phyloP scores from a whole-genome alignment of 2,329 filamentous ascomycete species.

The Botrytis medusae region DNA sequence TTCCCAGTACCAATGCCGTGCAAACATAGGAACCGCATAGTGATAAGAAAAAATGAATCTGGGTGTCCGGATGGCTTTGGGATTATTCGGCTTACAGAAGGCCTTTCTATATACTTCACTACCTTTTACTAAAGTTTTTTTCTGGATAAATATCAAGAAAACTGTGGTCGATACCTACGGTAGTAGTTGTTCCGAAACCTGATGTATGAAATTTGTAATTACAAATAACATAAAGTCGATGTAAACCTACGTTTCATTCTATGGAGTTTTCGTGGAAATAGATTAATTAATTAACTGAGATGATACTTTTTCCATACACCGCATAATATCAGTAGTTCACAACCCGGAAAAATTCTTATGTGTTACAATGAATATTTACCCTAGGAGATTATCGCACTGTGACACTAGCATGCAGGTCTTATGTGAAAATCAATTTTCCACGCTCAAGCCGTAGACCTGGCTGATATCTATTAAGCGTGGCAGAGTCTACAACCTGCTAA shows the following conservation, averaged over 20 bases:
- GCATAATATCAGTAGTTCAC: neutral
- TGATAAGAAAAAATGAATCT: neutral
- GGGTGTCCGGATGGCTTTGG: neutral
- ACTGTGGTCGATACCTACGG: neutral
- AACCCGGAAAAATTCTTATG: neutral
- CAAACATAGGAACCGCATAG: neutral
- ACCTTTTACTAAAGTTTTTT: neutral
- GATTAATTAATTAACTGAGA: neutral
- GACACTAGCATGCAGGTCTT: neutral
- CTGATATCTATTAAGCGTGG: neutral
- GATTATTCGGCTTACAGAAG: neutral
- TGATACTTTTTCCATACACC: neutral
- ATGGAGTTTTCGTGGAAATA: too few species aligned
- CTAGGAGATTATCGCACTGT: neutral
- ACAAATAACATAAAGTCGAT: neutral
- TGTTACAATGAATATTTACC: neutral
- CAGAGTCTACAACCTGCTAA: neutral
- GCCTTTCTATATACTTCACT: neutral
- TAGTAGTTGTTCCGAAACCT: neutral
- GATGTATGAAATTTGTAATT: neutral
- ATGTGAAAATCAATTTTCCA: neutral
- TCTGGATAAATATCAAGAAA: neutral
- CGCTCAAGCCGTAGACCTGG: neutral
- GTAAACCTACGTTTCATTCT: neutral
- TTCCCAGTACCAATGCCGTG: neutral